Percentiles rank a stretch among this genome's conserved stretches.
These are phyloP conservation scores for Phytopythium mirpurense DNA, from an alignment of 352 stramenopile species.

Conservation along the genomic window DNA sequence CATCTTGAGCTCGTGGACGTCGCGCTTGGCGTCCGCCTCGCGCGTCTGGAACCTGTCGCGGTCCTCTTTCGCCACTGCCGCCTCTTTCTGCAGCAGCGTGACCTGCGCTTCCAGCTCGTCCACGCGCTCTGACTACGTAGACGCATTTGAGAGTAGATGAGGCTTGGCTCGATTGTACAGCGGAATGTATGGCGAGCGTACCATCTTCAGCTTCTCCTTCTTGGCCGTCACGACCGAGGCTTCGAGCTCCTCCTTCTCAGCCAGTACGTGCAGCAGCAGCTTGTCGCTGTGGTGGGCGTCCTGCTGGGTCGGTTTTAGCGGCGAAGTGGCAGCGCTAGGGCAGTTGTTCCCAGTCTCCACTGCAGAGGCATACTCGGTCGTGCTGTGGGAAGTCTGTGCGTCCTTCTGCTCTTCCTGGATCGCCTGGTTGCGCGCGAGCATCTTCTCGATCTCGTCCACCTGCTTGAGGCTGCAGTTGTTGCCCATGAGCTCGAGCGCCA, in stretches of 20 bases:
- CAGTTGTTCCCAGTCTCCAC: background rate
- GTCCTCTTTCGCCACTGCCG: slow-evolving; percentile 42
- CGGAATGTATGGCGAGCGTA: slow-evolving; percentile 12
- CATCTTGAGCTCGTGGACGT: slow-evolving; percentile 57
- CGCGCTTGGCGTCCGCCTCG: slow-evolving; percentile 49
- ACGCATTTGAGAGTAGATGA: no score
- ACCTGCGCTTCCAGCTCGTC: slow-evolving; percentile 50
- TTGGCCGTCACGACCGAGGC: slow-evolving; percentile 29
- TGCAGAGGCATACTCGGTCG: background rate
- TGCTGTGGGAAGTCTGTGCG: background rate
- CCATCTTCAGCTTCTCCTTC: slow-evolving; percentile 43
- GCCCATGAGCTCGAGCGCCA: slow-evolving; percentile 59
- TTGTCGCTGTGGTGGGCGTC: slow-evolving; percentile 26
- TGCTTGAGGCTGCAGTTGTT: slow-evolving; percentile 79
- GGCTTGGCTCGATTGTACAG: no score
- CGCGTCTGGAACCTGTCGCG: slow-evolving; percentile 55
- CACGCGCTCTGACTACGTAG: slow-evolving; percentile 40
- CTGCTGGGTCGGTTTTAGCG: slow-evolving; percentile 1
- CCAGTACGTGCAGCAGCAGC: slow-evolving; percentile 55
- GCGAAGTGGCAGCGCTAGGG: background rate
- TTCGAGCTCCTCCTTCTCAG: slow-evolving; percentile 63
- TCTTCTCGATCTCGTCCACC: slow-evolving; percentile 52
- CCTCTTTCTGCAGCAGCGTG: slow-evolving; percentile 38
- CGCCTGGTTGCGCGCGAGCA: slow-evolving; percentile 52
- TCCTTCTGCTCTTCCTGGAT: slow-evolving; percentile 21